Evolutionary conservation across 257 asterid genomes (phyloP), one percentile per base, ranked within the genome.

Genomic region (Orobanche coerulescens): DNA sequence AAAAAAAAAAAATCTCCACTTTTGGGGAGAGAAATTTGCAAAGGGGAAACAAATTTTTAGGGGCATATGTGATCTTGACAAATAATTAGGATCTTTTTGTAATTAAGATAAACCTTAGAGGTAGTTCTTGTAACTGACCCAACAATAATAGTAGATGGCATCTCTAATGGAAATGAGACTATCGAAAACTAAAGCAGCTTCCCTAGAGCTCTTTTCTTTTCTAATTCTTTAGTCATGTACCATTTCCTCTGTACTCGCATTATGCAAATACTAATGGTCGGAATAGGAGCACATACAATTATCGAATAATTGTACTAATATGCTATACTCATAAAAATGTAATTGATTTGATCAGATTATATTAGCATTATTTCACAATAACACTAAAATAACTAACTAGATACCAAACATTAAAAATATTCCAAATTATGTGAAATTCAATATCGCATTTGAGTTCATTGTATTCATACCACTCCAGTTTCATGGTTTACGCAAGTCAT

Each of bases 401-500:
- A 42, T 20, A 22, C 33, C 30, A 49, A 49, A 2, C 33, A 44
- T 28, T 10, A 14, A 2, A 28, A 26, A 56, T 26, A 44, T 46
- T 56, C 28, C 33, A 40, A 31, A 30, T 80, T 33, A 82, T 31
- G 68, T 33, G 40, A 16, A 33, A 62, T 11, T 70, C 13, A 55
- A 5, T 34, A 3, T 36, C 23, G 20, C 57, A 37, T 22, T 63
- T 26, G 61, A 60, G 72, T 20, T 61, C 57, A 73, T 11, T 50
- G 62, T 30, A 25, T 60, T 49, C 73, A 14, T 71, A 90, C 93
- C 90, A 73, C 84, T 58, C 95, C 95, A 50, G 81, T 76, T 70
- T 84, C 93, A 73, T 80, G 90, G 74, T 82, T 87, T 66, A 84
- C 94, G 16, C 90, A 81, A 14, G 81, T 71, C 90, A 87, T 78